Conservation (phyloP, 345 rosid genomes). For the Gossypium mustelinum region DNA sequence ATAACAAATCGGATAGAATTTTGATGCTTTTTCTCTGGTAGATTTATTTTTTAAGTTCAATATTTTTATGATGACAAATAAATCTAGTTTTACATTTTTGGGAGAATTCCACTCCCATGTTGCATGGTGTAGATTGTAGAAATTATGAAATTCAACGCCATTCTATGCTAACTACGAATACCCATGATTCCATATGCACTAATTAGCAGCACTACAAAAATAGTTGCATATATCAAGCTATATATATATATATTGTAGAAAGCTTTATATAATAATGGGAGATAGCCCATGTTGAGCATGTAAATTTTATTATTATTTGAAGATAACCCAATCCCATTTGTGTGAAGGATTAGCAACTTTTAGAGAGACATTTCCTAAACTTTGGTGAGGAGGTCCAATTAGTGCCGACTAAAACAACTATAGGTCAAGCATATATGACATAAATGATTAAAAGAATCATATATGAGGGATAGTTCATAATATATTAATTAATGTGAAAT, state of each 20-base stretch:
- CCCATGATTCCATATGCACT: neutral
- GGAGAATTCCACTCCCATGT: neutral
- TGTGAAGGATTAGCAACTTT: no score
- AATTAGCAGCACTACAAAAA: neutral
- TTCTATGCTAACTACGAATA: neutral
- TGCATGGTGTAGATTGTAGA: neutral
- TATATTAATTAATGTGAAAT: neutral
- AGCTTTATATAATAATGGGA: neutral
- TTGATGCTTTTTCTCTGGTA: no score
- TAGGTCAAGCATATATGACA: neutral
- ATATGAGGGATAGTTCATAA: neutral
- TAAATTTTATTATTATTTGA: no score
- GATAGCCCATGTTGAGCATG: no score
- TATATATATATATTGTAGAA: no score
- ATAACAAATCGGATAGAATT: no score
- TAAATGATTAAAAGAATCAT: no score
- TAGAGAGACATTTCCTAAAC: no score
- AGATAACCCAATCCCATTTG: no score
- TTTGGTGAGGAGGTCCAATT: neutral
- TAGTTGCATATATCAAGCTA: no score
- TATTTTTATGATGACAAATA: neutral
- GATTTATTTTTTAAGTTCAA: neutral
- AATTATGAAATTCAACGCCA: conserved; percentile 6
- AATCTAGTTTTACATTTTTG: neutral
- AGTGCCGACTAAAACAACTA: neutral